These are phyloP conservation scores for Galium porrigens DNA, from an alignment of 305 asterid species.

Conservation along the genomic window DNA sequence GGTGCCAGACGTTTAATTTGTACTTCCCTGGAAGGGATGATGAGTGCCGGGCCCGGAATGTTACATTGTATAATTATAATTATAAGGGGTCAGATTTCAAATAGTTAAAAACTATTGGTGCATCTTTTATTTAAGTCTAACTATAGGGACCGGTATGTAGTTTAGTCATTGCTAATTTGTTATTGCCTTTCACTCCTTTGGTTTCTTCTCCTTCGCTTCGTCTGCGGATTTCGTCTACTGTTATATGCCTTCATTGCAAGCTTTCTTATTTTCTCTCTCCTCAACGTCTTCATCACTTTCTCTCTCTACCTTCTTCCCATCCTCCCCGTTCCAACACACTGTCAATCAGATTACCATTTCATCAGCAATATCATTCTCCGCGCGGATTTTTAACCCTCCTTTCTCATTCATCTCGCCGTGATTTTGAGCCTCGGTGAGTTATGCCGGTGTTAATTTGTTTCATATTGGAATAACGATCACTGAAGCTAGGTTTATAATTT, in stretches of 20 bases:
- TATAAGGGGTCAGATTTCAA: background rate
- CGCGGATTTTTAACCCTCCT: constrained; percentile 33
- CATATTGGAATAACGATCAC: background rate
- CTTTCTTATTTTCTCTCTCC: constrained; percentile 17
- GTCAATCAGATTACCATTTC: constrained; percentile 26
- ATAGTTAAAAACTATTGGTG: background rate
- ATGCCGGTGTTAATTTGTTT: constrained; percentile 13
- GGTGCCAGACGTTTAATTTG: too few species aligned
- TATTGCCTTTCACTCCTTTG: constrained; percentile 15
- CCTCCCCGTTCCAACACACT: constrained; percentile 28
- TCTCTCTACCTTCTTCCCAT: constrained; percentile 19
- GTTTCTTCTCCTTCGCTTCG: constrained; percentile 44
- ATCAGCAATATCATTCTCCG: constrained; percentile 18
- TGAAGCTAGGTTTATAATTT: background rate
- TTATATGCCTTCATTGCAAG: constrained; percentile 19
- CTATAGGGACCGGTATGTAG: background rate
- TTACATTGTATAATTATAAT: too few species aligned
- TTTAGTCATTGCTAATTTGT: background rate
- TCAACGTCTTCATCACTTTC: constrained; percentile 28
- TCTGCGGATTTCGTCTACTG: constrained; percentile 47
- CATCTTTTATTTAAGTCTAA: background rate
- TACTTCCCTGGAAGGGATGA: background rate
- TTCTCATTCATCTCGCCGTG: constrained; percentile 12
- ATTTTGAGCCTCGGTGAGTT: constrained; percentile 18
- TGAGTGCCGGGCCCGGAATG: background rate